Evolutionary conservation across 257 asterid genomes (phyloP).

Genomic region (Salvia miltiorrhiza): DNA sequence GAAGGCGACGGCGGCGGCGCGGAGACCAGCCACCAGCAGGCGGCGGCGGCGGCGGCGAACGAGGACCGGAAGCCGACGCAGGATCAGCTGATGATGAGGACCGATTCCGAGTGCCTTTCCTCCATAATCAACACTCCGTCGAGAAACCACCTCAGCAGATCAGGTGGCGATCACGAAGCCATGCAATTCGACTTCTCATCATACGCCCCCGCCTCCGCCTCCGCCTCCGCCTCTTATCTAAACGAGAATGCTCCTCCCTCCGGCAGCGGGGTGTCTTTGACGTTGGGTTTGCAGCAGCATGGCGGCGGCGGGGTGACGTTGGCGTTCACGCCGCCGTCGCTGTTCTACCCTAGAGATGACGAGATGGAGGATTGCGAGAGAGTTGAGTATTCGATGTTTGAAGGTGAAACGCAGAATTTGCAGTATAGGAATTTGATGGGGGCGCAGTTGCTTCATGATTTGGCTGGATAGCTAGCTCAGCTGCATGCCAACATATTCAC

Average conservation of each 20-base stretch:
- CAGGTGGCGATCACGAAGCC: conserved; percentile 31
- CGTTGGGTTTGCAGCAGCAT: conserved; percentile 71
- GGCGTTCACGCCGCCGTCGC: conserved; percentile 39
- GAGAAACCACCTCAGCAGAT: conserved; percentile 31
- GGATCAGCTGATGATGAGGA: conserved; percentile 43
- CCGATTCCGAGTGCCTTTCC: conserved; percentile 77
- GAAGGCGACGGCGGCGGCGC: conserved; percentile 32
- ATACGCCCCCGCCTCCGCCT: conserved; percentile 27
- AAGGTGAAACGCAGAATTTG: conserved; percentile 61
- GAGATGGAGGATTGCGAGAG: conserved; percentile 60
- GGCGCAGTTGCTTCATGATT: conserved; percentile 84
- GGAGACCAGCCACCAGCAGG: too few species aligned
- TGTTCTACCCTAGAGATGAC: conserved; percentile 57
- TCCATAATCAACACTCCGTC: conserved; percentile 54
- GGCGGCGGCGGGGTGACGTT: conserved; percentile 53
- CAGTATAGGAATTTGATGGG: conserved; percentile 90
- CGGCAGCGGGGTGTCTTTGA: conserved; percentile 61
- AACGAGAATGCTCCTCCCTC: neutral
- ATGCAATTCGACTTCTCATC: conserved; percentile 59
- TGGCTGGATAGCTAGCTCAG: conserved; percentile 50
- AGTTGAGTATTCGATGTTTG: conserved; percentile 59
- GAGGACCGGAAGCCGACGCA: conserved; percentile 71
- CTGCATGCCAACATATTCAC: neutral
- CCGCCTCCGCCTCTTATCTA: neutral
- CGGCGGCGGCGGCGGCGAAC: conserved; percentile 5